phyloP scores from a whole-genome alignment of 2,329 filamentous ascomycete genomes.

The Paracamarosporium sp. region DNA sequence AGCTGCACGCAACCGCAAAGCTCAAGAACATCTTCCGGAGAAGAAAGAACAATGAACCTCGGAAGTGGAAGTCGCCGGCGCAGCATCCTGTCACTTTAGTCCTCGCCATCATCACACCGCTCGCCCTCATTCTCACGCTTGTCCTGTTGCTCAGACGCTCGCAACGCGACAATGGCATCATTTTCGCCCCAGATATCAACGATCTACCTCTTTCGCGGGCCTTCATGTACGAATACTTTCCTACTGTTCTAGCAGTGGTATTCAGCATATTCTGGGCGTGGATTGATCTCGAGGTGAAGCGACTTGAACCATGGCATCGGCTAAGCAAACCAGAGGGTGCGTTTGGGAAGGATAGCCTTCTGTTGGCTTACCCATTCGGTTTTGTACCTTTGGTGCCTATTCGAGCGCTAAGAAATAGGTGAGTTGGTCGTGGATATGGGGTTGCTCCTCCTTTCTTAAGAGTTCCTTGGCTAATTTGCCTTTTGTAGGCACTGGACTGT shows the following conservation, averaged over 20 bases:
- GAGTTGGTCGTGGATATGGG: no score
- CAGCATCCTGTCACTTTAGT: slow-evolving; percentile 22
- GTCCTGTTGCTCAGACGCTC: slow-evolving; percentile 55
- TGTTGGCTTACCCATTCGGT: slow-evolving; percentile 63
- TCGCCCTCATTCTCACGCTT: slow-evolving; percentile 50
- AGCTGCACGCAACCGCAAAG: not conserved
- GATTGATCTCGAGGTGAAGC: slow-evolving; percentile 65
- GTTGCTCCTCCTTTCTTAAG: no score
- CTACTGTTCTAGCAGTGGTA: slow-evolving; percentile 61
- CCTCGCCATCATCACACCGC: slow-evolving; percentile 15
- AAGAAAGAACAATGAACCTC: not conserved
- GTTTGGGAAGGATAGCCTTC: slow-evolving; percentile 52
- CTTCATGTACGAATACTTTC: slow-evolving; percentile 58
- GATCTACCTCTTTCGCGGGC: slow-evolving; percentile 49
- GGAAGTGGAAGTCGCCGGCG: slow-evolving; percentile 27
- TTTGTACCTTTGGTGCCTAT: slow-evolving; percentile 55
- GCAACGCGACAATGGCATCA: slow-evolving; percentile 50
- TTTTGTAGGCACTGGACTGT: slow-evolving; percentile 60
- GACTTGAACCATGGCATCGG: slow-evolving; percentile 67
- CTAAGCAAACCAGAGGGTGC: slow-evolving; percentile 58
- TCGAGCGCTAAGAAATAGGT: slow-evolving; percentile 44
- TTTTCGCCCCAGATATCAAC: slow-evolving; percentile 45
- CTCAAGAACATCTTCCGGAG: not conserved
- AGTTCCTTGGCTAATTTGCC: no score
- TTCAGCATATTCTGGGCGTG: slow-evolving; percentile 66